Conservation (phyloP, 75 land plant genomes). For the Sequoiadendron giganteum region DNA sequence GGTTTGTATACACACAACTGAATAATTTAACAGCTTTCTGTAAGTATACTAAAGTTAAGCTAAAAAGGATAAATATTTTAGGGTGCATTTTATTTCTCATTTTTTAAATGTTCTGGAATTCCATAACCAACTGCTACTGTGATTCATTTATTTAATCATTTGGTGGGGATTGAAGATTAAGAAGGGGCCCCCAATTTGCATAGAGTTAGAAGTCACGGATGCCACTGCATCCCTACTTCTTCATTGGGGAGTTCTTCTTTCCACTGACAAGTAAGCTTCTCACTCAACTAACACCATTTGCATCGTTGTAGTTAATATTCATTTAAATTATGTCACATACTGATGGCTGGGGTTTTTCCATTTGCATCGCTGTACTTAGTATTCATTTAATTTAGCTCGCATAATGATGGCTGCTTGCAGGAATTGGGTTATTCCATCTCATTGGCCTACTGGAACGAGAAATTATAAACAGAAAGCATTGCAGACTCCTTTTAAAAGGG, state of each 20-base stretch:
- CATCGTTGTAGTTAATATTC: background rate
- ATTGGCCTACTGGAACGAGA: constrained; percentile 34
- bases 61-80: too few species aligned
- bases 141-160: background rate
- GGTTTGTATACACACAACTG: background rate
- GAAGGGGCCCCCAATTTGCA: constrained; percentile 20
- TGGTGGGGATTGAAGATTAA: constrained; percentile 26
- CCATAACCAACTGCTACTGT: background rate
- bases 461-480: constrained; percentile 23
- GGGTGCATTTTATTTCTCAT: background rate
- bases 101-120: background rate
- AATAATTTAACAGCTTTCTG: constrained; percentile 4
- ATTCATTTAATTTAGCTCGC: background rate
- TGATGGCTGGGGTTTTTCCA: constrained; percentile 27
- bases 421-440: constrained; percentile 39
- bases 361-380: background rate
- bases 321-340: background rate
- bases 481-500: constrained; percentile 50
- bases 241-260: constrained; percentile 47
- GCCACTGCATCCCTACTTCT: constrained; percentile 29
- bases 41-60: background rate
- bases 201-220: constrained; percentile 34
- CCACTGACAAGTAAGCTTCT: constrained; percentile 21
- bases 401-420: constrained; percentile 12
- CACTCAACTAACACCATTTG: background rate